Evolutionary conservation across 2,329 filamentous ascomycete genomes (phyloP).

Genomic region (Diplodia scrobiculata): DNA sequence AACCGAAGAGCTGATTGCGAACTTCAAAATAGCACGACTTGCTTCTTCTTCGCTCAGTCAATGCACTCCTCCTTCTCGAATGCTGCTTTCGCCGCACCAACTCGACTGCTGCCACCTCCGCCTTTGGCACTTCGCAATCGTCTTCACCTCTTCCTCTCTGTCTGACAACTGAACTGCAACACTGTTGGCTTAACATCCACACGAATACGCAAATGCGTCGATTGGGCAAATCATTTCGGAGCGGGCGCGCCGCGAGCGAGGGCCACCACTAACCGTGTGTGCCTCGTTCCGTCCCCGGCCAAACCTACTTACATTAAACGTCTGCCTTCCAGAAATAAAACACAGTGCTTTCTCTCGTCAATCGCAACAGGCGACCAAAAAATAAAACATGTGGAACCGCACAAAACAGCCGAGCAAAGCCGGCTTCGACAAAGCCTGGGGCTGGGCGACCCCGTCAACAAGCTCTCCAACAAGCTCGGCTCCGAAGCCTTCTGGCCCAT

Average conservation of each 20-base stretch:
- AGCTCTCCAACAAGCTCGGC: conserved; percentile 61
- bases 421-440: conserved; percentile 74
- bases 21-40: not conserved
- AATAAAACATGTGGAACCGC: conserved; percentile 52
- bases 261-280: no score
- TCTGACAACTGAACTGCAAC: no score
- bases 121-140: no score
- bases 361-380: not conserved
- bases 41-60: no score
- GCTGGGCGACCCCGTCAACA: conserved; percentile 73
- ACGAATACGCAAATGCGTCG: not conserved
- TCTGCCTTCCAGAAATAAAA: not conserved
- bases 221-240: not conserved
- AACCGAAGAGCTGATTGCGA: not conserved
- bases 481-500: conserved; percentile 83
- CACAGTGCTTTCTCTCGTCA: no score
- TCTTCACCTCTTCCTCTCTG: no score
- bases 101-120: no score
- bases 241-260: not conserved
- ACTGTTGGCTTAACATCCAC: not conserved
- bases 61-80: no score
- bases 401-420: conserved; percentile 61
- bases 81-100: no score
- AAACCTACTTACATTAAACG: not conserved
- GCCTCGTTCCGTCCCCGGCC: not conserved